These are phyloP conservation scores for Magnusiomyces tetraspermus DNA, from an alignment of 1,139 yeast genomes.

Conservation along the genomic window DNA sequence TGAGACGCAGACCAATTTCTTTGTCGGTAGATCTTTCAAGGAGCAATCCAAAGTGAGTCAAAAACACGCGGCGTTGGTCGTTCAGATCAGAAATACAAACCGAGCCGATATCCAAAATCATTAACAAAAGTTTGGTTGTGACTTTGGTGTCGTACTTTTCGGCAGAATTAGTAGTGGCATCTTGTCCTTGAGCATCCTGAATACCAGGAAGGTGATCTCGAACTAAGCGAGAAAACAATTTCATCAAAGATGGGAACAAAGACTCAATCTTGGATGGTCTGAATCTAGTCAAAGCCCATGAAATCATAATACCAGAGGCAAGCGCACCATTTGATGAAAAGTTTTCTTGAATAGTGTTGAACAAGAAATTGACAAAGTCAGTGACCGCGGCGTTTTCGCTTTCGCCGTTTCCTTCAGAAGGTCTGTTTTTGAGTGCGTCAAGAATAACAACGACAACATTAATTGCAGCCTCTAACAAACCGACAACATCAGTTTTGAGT, in stretches of 20 bases:
- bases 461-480: constrained; percentile 72
- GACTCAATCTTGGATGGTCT: constrained; percentile 57
- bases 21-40: constrained; percentile 83
- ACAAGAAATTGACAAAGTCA: constrained; percentile 51
- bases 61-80: constrained; percentile 83
- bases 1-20: constrained; percentile 62
- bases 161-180: constrained; percentile 4
- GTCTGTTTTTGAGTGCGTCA: constrained; percentile 24
- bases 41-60: constrained; percentile 77
- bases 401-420: constrained; percentile 30
- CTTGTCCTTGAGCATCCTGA: constrained; percentile 24
- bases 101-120: constrained; percentile 67
- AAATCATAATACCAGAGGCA: constrained; percentile 82
- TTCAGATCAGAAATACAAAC: constrained; percentile 76
- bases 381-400: constrained; percentile 49
- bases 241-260: constrained; percentile 65
- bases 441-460: constrained; percentile 60
- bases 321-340: constrained; percentile 71
- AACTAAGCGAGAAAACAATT: constrained; percentile 79
- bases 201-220: constrained; percentile 59
- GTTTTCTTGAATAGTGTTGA: constrained; percentile 71
- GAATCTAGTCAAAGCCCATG: constrained; percentile 71
- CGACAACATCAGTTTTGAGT: constrained; percentile 69
- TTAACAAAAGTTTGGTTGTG: constrained; percentile 67
- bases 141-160: constrained; percentile 53